These are phyloP conservation scores for Rhamnella rubrinervis DNA, from an alignment of 331 rosid genomes.

Conservation along the genomic window DNA sequence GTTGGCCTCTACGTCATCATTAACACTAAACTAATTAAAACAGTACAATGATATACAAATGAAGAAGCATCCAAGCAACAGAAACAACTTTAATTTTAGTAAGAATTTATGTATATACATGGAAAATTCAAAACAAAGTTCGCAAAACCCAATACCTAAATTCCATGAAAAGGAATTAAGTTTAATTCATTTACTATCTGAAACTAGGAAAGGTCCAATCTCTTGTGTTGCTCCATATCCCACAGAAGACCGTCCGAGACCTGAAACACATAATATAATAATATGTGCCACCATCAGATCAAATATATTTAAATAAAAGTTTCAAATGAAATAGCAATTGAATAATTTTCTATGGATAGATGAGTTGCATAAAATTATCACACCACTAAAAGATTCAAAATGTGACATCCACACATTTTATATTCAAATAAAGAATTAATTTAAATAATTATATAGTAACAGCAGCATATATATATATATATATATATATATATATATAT, in stretches of 20 bases:
- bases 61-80: no score
- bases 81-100: background rate
- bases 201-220: constrained; percentile 89
- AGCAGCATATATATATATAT: no score
- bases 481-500: no score
- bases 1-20: constrained; percentile 68
- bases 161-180: constrained; percentile 80
- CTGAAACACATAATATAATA: constrained; percentile 44
- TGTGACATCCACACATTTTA: constrained; percentile 12
- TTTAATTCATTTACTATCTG: constrained; percentile 49
- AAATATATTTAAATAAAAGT: background rate
- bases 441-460: constrained; percentile 15
- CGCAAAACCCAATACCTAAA: constrained; percentile 41
- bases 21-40: background rate
- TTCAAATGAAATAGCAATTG: constrained; percentile 5
- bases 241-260: constrained; percentile 98
- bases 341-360: background rate
- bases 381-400: constrained; percentile 13
- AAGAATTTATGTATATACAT: background rate
- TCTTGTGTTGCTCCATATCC: constrained; percentile 98
- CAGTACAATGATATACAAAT: background rate
- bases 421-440: background rate
- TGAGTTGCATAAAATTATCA: constrained; percentile 15
- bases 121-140: background rate
- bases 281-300: constrained; percentile 55